Conservation (phyloP, 768 basidiomycete species). For the Rhizopogon vinicolor region DNA sequence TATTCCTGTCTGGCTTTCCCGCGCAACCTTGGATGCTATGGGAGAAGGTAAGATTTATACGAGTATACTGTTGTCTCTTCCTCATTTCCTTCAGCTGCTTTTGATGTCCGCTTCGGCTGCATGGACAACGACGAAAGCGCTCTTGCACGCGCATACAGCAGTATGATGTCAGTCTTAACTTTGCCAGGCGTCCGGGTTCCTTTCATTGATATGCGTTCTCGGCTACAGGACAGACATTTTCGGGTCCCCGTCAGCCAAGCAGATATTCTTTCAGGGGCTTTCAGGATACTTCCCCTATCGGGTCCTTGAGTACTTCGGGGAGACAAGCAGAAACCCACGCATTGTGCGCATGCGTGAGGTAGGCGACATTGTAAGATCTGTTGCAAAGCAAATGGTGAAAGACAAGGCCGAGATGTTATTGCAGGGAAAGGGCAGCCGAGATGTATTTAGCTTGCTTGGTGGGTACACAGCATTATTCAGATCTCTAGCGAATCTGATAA, state of each 20-base stretch:
- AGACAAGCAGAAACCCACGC: conserved; percentile 4
- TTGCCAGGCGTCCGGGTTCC: neutral
- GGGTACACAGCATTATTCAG: conserved; percentile 6
- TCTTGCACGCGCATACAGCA: conserved; percentile 51
- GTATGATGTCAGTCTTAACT: conserved; percentile 35
- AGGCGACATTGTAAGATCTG: conserved; percentile 24
- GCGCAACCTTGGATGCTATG: conserved; percentile 71
- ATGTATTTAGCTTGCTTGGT: conserved; percentile 56
- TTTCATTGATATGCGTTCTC: neutral
- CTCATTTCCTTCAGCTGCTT: conserved; percentile 14
- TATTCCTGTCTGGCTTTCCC: conserved; percentile 48
- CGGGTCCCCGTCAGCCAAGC: conserved; percentile 30
- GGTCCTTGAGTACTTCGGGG: conserved; percentile 20
- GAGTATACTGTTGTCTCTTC: neutral
- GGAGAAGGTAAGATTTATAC: conserved; percentile 35
- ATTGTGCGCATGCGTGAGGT: conserved; percentile 28
- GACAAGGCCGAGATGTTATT: conserved; percentile 27
- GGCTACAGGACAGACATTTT: conserved; percentile 41
- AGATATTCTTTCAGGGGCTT: neutral
- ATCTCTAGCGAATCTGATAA: neutral
- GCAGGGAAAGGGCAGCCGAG: conserved; percentile 31
- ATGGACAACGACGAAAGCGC: conserved; percentile 45
- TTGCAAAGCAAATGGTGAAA: conserved; percentile 35
- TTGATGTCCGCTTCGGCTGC: conserved; percentile 53
- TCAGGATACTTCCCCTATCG: conserved; percentile 33